These are phyloP conservation scores for Phytophthora ohioensis DNA, from an alignment of 352 stramenopile genomes.

Conservation along the genomic window DNA sequence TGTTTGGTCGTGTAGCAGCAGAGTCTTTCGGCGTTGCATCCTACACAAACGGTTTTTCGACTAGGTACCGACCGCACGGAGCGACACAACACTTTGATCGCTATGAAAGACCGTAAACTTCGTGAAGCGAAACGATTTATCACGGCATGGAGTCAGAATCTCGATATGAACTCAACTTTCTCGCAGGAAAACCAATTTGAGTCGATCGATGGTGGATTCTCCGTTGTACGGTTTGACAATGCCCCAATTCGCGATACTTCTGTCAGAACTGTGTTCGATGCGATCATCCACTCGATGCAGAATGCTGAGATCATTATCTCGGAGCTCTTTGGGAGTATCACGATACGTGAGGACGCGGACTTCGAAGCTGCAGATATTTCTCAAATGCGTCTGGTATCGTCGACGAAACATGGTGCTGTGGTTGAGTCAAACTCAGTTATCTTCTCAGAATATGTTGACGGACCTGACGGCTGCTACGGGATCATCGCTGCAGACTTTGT, in stretches of 20 bases:
- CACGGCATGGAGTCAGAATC: conserved; percentile 22
- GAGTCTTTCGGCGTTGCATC: conserved; percentile 10
- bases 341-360: conserved; percentile 57
- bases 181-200: conserved; percentile 46
- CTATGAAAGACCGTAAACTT: conserved; percentile 39
- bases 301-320: conserved; percentile 65
- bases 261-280: conserved; percentile 45
- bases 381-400: conserved; percentile 50
- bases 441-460: conserved; percentile 28
- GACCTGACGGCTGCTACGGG: conserved; percentile 7
- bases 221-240: conserved; percentile 48
- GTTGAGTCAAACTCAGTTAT: conserved; percentile 33
- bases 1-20: conserved; percentile 20
- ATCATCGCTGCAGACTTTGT: conserved; percentile 40
- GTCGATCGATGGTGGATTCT: conserved; percentile 37
- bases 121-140: conserved; percentile 39
- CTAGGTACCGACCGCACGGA: conserved; percentile 24
- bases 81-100: conserved; percentile 29
- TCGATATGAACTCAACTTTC: conserved; percentile 28
- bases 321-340: conserved; percentile 56
- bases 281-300: conserved; percentile 45
- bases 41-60: conserved; percentile 18
- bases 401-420: conserved; percentile 14
- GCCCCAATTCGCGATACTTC: conserved; percentile 35
- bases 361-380: conserved; percentile 41